These are phyloP conservation scores for Naganishia vaughanmartiniae DNA, from an alignment of 768 basidiomycete species.

Conservation along the genomic window DNA sequence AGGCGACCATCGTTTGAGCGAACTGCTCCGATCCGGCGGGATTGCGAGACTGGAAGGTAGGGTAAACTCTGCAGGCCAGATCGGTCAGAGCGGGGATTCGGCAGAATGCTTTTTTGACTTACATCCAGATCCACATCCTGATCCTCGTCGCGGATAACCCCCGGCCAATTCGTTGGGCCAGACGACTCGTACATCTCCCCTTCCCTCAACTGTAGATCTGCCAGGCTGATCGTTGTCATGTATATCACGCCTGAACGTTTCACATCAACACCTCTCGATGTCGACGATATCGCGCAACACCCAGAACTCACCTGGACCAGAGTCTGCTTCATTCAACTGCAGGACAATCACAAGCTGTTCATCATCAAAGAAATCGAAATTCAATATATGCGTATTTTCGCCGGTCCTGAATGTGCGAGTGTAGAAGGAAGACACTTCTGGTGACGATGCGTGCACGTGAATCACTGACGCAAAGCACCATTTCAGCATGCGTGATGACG, in stretches of 20 bases:
- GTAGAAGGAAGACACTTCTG: not conserved
- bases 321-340: not conserved
- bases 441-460: not conserved
- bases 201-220: not conserved
- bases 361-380: slow-evolving; percentile 17
- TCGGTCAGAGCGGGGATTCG: not conserved
- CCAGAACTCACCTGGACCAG: not conserved
- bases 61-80: not conserved
- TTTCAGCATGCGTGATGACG: not conserved
- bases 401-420: not conserved
- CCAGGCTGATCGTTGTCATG: not conserved
- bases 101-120: not conserved
- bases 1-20: not conserved
- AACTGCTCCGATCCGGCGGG: slow-evolving; percentile 3
- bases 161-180: not conserved
- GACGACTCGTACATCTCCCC: not conserved
- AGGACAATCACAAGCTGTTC: not conserved
- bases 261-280: not conserved
- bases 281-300: not conserved
- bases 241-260: not conserved
- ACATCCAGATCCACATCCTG: slow-evolving; percentile 1
- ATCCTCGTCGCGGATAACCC: not conserved
- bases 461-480: not conserved
- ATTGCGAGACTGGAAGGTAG: not conserved
- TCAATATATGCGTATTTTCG: not conserved